A percentile compares a stretch with the other conserved stretches of the same genome.
Evolutionary conservation across 768 basidiomycete species (phyloP).

Genomic region (Auriscalpium orientale): DNA sequence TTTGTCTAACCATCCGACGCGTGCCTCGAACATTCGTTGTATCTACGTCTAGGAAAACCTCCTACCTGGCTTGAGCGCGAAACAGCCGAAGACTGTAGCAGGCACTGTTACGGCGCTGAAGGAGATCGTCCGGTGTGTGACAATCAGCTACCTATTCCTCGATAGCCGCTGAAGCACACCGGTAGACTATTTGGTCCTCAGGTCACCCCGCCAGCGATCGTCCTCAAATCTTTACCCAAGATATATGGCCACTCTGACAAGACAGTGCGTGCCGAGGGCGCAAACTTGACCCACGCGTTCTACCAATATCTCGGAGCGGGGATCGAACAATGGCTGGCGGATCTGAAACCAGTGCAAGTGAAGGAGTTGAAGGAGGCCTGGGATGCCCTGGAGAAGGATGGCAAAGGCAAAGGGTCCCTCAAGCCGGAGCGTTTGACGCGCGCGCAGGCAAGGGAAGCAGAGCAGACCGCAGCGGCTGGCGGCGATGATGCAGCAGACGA

Average conservation of each 20-base stretch:
- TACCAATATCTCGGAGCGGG: constrained; percentile 80
- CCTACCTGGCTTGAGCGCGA: constrained; percentile 77
- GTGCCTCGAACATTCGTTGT: constrained; percentile 10
- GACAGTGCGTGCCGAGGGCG: constrained; percentile 89
- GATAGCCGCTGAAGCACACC: not conserved
- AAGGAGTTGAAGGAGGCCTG: constrained; percentile 93
- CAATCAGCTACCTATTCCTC: not conserved
- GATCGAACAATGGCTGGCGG: constrained; percentile 77
- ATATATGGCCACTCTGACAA: constrained; percentile 95
- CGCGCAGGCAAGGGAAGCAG: constrained; percentile 65
- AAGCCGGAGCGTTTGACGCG: constrained; percentile 78
- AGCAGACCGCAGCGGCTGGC: constrained; percentile 30
- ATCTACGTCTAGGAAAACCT: constrained; percentile 42
- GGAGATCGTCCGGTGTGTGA: constrained; percentile 73
- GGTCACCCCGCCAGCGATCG: constrained; percentile 61
- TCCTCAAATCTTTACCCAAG: constrained; percentile 86
- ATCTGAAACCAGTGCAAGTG: constrained; percentile 94
- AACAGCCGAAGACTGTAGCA: constrained; percentile 91
- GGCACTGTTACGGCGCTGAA: constrained; percentile 70
- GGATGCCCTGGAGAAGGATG: constrained; percentile 74
- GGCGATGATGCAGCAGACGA: constrained; percentile 29
- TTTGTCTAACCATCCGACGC: constrained; percentile 18
- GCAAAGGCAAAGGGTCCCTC: constrained; percentile 74
- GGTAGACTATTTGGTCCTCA: constrained; percentile 73
- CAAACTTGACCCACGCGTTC: constrained; percentile 59